phyloP scores from a whole-genome alignment of 1,284 basidiomycete species.

The Takashimella tepidaria region DNA sequence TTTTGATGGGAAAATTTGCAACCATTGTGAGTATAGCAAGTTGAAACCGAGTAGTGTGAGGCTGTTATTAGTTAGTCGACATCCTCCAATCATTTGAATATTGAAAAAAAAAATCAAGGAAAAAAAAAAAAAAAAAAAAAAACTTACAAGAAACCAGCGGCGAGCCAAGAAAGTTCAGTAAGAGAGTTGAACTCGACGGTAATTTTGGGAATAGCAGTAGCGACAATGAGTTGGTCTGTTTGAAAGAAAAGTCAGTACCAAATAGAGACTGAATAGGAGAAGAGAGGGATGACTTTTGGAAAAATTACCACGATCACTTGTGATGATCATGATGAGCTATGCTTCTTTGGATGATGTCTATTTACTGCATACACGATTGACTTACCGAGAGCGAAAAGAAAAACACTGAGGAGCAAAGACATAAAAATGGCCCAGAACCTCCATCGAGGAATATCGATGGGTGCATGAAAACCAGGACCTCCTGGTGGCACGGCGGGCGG shows the following conservation, averaged over 20 bases:
- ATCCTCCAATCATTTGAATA: no score
- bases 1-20: slow-evolving; percentile 47
- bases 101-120: slow-evolving; percentile 3
- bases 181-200: slow-evolving; percentile 49
- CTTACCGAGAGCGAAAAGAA: slow-evolving; percentile 42
- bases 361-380: background rate
- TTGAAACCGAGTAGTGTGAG: slow-evolving; percentile 47
- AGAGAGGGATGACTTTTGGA: background rate
- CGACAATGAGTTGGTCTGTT: slow-evolving; percentile 49
- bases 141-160: slow-evolving; percentile 39
- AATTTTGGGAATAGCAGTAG: slow-evolving; percentile 47
- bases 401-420: slow-evolving; percentile 37
- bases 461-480: slow-evolving; percentile 12
- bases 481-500: slow-evolving; percentile 8
- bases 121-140: background rate
- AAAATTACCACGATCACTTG: no score
- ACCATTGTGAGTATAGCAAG: slow-evolving; percentile 46
- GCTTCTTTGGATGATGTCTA: no score
- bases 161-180: slow-evolving; percentile 48
- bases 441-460: slow-evolving; percentile 22
- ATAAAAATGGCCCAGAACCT: slow-evolving; percentile 37
- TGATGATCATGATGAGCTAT: no score
- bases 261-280: background rate
- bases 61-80: no score
- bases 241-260: background rate